Base-by-base conservation (phyloP, 2,329 filamentous ascomycete species). In the Bipolaris sorokiniana region DNA sequence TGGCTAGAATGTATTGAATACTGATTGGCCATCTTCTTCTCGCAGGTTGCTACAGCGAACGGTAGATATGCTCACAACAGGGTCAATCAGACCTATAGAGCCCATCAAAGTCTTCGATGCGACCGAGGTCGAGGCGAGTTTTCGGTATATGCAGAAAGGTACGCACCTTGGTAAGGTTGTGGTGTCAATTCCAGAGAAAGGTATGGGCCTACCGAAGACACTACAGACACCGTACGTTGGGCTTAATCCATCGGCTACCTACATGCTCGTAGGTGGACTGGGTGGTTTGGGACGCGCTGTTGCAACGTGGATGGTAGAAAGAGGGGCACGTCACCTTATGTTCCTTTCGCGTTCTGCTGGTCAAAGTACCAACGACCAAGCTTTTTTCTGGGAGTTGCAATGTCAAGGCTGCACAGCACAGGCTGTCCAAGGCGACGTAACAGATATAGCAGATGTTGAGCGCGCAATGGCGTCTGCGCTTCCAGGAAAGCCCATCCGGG, bases 241-340 rank as follows among this genome's bases (percentile, higher is more conserved):
- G 11, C 26, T 61, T 9, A 20, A 58, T 16, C 22, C 9, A 3
- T 41, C 57, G 10, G 31, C 20, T 15, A 54, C 62, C 1, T 73
- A 71, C 38, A 52, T 73, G 4, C 31, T 73, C 13, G 33, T 61
- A 16, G 70, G 70, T 7, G 64, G 70, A 7, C 48, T 72, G 3
- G 62, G 61, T 16, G 70, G 70, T 9, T 48, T 73, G 5, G 64
- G 68, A 0, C 36, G 56, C 6, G n/a, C n/a, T 9, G 36, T 38
- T 5, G 36, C 9, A 51, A 48, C n/a, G 2, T 71, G 64, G 64
- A 60, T 73, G 63, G 55, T 57, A 5, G 28, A 49, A 23, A 46
- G 55, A 7, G 68, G 66, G 7, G 69, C 69, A 1, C 28, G 57
- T 2, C 23, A 61, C 16, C 20, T 71, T 5, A 48, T 62, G 16